Evolutionary conservation across 495 filamentous ascomycete genomes (phyloP), one percentile per base, ranked within the genome.

Genomic region (Penicillium verhagenii): DNA sequence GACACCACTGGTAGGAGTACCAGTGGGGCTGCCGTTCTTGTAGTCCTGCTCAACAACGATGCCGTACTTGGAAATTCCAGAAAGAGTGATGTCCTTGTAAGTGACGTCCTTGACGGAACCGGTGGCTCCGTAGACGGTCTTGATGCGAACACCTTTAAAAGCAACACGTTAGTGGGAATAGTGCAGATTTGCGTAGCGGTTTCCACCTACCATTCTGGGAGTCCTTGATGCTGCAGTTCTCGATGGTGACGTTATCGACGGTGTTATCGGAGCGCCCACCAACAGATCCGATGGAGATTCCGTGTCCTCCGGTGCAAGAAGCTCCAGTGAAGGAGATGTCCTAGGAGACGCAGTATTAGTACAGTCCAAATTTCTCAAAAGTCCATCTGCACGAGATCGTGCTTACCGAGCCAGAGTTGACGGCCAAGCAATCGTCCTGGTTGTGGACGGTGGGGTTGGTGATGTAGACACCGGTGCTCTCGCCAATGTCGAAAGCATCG

Each of bases 11-110:
- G 82, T 85, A 3, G 83, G 76, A 11, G 56, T 76, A 14, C 81
- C 82, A 16, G 76, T 76, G 6, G 74, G 78, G 53, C 66, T 67
- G 16, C 82, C 82, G 45, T 81, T 80, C 61, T 79, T 67, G 50
- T 86, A 87, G 64, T 85, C 81, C 65, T 87, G 84, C 68, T 87
- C 71, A 48, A 87, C 81, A 33, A 84, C 67, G 47, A 87, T 81
- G 33, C 83, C 84, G 60, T 85, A 84, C 57, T 49, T 21, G 11
- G 60, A 57, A 38, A 68, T 68, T n/a, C 16, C 28, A 3, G 31
- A 9, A 14, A 71, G 52, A 14, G 61, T 69, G 35, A 70, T 66
- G 14, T 46, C 53, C 11, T 50, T 54, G 33, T 64, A 68, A 26
- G 59, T 66, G 10, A 68, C 59, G 9, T 54, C 56, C 16, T 29